phyloP scores from a whole-genome alignment of 2,329 filamentous ascomycete genomes.

The Aureobasidium sp. region DNA sequence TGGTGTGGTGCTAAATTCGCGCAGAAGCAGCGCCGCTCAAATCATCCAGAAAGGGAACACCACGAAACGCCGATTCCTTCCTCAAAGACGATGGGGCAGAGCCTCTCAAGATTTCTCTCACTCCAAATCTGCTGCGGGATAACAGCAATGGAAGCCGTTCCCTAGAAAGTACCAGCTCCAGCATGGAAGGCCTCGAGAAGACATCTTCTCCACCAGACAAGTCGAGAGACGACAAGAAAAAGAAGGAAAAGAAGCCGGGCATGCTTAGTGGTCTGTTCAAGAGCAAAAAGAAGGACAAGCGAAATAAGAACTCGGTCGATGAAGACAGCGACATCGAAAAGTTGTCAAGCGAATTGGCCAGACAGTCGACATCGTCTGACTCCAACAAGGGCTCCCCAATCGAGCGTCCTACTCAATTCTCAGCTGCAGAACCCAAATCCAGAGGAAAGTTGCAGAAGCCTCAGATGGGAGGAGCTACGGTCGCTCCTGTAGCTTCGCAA shows the following conservation, averaged over 20 bases:
- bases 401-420: background rate
- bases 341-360: constrained; percentile 22
- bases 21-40: constrained; percentile 39
- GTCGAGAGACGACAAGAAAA: constrained; percentile 66
- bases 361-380: constrained; percentile 7
- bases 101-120: constrained; percentile 95
- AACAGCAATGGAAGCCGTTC: constrained; percentile 45
- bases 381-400: background rate
- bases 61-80: constrained; percentile 91
- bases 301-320: constrained; percentile 39
- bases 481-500: background rate
- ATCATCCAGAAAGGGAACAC: constrained; percentile 76
- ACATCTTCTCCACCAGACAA: constrained; percentile 55
- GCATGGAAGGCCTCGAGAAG: constrained; percentile 71
- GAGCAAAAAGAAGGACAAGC: constrained; percentile 59
- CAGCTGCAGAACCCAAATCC: background rate
- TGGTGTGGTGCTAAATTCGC: constrained; percentile 26
- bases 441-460: constrained; percentile 23
- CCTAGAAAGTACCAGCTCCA: constrained; percentile 37
- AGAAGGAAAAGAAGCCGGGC: constrained; percentile 61
- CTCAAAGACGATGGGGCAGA: constrained; percentile 94
- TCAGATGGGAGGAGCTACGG: background rate
- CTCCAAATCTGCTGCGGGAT: constrained; percentile 83
- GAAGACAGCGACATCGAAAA: constrained; percentile 26
- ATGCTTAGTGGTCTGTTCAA: constrained; percentile 67